phyloP scores from a whole-genome alignment of 805 yeast genomes.

The Starmerella stellata region DNA sequence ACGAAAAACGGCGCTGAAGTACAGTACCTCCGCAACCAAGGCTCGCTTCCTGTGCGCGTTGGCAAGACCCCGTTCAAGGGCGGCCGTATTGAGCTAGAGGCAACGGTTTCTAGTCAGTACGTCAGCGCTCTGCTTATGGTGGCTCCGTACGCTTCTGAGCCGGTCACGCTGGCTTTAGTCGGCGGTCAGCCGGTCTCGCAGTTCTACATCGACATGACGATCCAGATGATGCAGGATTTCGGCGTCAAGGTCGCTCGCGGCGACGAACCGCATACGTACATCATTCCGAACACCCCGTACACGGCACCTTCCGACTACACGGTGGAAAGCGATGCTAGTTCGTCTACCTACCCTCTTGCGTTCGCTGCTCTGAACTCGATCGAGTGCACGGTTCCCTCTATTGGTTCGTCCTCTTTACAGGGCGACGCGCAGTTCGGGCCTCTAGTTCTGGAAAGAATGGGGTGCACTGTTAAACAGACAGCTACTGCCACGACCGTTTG shows the following conservation, averaged over 20 bases:
- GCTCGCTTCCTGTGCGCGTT: constrained; percentile 71
- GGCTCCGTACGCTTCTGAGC: constrained; percentile 84
- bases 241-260: constrained; percentile 65
- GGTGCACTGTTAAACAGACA: constrained; percentile 72
- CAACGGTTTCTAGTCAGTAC: constrained; percentile 92
- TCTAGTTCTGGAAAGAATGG: constrained; percentile 88
- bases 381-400: constrained; percentile 80
- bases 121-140: constrained; percentile 93
- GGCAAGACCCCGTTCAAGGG: constrained; percentile 43
- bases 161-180: constrained; percentile 70
- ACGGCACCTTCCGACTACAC: constrained; percentile 68
- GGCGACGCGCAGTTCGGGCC: constrained; percentile 95
- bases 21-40: constrained; percentile 51
- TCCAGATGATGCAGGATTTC: constrained; percentile 80
- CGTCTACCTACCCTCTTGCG: constrained; percentile 95
- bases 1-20: constrained; percentile 60
- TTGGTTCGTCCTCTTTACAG: constrained; percentile 78
- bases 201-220: constrained; percentile 91
- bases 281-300: constrained; percentile 72
- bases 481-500: constrained; percentile 76
- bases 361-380: constrained; percentile 94
- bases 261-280: constrained; percentile 62
- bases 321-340: constrained; percentile 90
- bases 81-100: constrained; percentile 83
- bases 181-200: constrained; percentile 97